Percentiles rank a stretch among this genome's conserved stretches.
Evolutionary conservation across 768 basidiomycete genomes (phyloP).

Genomic region (Russula earlei): DNA sequence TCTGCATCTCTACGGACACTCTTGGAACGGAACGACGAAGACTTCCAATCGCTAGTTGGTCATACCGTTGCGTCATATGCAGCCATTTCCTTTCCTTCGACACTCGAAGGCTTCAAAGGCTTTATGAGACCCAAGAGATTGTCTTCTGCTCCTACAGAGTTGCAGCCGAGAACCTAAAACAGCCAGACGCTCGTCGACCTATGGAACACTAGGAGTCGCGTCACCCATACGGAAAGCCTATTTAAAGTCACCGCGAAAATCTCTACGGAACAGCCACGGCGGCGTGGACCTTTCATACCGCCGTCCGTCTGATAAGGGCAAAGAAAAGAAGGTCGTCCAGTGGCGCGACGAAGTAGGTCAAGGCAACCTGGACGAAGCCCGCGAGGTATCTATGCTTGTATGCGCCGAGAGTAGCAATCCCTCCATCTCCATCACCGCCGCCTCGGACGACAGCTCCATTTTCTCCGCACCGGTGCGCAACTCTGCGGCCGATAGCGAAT

Average conservation of each 20-base stretch:
- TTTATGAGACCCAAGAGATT: slow-evolving; percentile 39
- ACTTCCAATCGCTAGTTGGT: slow-evolving; percentile 58
- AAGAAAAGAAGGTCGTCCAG: slow-evolving; percentile 59
- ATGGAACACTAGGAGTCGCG: slow-evolving; percentile 25
- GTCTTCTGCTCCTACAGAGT: slow-evolving; percentile 39
- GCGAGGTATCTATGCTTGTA: slow-evolving; percentile 22
- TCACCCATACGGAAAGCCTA: slow-evolving; percentile 36
- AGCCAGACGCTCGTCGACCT: slow-evolving; percentile 38
- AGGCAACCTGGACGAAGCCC: slow-evolving; percentile 64
- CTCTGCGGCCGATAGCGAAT: slow-evolving; percentile 64
- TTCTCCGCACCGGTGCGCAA: slow-evolving; percentile 30
- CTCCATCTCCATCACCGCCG: slow-evolving; percentile 26
- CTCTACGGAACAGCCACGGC: slow-evolving; percentile 34
- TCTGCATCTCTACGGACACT: slow-evolving; percentile 43
- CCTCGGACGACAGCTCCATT: slow-evolving; percentile 31
- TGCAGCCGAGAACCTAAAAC: slow-evolving; percentile 31
- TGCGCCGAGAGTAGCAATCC: slow-evolving; percentile 21
- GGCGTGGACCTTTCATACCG: slow-evolving; percentile 44
- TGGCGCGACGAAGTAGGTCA: slow-evolving; percentile 86
- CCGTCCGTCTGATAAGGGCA: slow-evolving; percentile 55
- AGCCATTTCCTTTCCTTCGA: slow-evolving; percentile 26
- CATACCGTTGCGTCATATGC: slow-evolving; percentile 56
- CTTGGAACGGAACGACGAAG: slow-evolving; percentile 59
- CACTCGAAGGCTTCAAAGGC: slow-evolving; percentile 41
- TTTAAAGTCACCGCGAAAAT: slow-evolving; percentile 30